Base-by-base conservation (phyloP, 768 basidiomycete species). In the Grammothele lineata region DNA sequence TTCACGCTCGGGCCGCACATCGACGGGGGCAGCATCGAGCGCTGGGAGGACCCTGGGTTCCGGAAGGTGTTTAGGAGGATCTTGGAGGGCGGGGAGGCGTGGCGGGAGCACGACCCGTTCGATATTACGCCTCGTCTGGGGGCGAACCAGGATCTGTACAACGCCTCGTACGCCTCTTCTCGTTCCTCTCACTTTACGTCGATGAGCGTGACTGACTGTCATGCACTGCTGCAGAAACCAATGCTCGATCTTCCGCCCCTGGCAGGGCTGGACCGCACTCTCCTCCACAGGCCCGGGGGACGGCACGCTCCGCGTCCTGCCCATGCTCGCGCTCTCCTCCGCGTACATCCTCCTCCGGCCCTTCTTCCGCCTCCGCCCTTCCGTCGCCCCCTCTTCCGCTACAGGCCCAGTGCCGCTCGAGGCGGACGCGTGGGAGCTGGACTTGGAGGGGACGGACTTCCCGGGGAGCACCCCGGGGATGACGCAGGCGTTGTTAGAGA, bases 271-370 rank as follows among this genome's bases (percentile, higher is more conserved):
- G 86, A 43, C 48, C 2, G 59, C 61, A 15, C 43, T 51, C 15
- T 62, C 51, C 15, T 12, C 33, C 51, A 88, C 80, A 5, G 80
- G 72, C 0, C 82, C 85, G 0, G 75, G 71, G 0, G 74, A 88
- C 59, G 87, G 88, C 23, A 85, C 83, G 1, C 65, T 86, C 18
- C 76, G 67, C 45, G 80, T 88, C 24, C 83, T 78, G 57, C 85
- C 88, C 0, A 74, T 81, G 51, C 71, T 89, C 18, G 57, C 71
- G 21, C 65, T 87, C 8, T 77, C 82, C 4, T 85, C 84, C 30
- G 77, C 85, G 0, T 89, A 89, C 60, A 69, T 76, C 50, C 81
- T 89, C 17, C 70, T 90, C 5, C 75, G 87, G 12, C 88, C 87
- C 1, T 89, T 91, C 76, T 88, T 90, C 73, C 71, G 71, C 9